Evolutionary conservation across 176 grass and related monocot genomes (phyloP).

Genomic region (Ampelocalamus luodianensis): DNA sequence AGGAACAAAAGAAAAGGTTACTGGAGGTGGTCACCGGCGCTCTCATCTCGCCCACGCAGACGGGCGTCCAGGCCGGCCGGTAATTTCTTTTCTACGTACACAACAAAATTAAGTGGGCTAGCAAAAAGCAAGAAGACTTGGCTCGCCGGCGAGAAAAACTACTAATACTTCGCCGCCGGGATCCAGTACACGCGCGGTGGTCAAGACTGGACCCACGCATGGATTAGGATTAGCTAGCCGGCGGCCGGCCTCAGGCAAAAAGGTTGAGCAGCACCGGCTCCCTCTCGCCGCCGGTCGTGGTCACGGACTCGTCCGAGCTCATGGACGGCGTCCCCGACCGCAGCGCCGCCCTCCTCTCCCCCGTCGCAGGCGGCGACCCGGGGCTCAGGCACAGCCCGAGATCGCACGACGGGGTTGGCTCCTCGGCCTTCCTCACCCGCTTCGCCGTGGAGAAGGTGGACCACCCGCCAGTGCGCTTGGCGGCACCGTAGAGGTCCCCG

Average conservation of each 20-base stretch:
- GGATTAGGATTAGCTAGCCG: constrained; percentile 29
- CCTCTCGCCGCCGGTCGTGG: constrained; percentile 46
- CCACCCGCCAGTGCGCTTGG: constrained; percentile 43
- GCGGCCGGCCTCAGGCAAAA: constrained; percentile 50
- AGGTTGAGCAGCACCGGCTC: constrained; percentile 75
- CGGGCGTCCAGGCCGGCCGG: constrained; percentile 59
- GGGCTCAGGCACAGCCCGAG: constrained; percentile 56
- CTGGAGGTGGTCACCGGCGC: constrained; percentile 49
- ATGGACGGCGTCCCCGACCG: constrained; percentile 71
- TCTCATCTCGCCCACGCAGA: constrained; percentile 62
- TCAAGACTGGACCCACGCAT: neutral
- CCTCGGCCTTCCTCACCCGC: constrained; percentile 37
- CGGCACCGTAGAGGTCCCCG: constrained; percentile 38
- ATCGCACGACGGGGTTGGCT: constrained; percentile 32
- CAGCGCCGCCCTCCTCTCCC: constrained; percentile 24
- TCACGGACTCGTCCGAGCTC: constrained; percentile 75
- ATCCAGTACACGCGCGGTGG: constrained; percentile 4
- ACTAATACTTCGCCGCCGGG: constrained; percentile 24
- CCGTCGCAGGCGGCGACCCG: neutral
- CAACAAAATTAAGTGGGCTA: constrained; percentile 33
- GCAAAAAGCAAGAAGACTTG: constrained; percentile 31
- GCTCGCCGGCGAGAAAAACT: constrained; percentile 39
- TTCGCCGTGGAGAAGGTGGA: constrained; percentile 63
- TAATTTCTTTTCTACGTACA: constrained; percentile 42
- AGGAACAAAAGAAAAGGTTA: neutral